These are phyloP conservation scores for Phytomonas serpens DNA, from an alignment of 208 protist species.

Conservation along the genomic window DNA sequence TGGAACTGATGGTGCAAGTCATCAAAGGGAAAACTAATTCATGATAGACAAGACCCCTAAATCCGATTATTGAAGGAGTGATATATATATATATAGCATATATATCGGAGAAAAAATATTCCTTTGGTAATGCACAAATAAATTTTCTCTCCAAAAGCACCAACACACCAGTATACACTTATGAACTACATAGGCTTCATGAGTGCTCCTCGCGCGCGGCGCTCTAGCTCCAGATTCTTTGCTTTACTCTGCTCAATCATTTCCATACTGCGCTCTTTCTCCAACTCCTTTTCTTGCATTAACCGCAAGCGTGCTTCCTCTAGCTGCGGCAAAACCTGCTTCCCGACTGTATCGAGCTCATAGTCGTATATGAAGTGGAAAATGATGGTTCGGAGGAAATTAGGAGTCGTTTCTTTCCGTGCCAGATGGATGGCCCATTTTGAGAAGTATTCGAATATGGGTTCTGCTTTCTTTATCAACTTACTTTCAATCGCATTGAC, in stretches of 20 bases:
- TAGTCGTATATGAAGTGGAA: constrained; percentile 60
- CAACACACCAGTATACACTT: background rate
- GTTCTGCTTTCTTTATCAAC: constrained; percentile 7
- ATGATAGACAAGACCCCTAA: background rate
- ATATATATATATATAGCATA: background rate
- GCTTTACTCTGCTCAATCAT: constrained; percentile 16
- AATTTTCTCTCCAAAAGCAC: background rate
- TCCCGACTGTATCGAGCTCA: constrained; percentile 25
- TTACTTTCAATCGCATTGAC: constrained; percentile 25
- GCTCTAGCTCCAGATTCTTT: constrained; percentile 26
- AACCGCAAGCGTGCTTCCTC: constrained; percentile 8
- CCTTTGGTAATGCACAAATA: background rate
- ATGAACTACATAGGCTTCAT: constrained; percentile 1
- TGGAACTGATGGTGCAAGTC: background rate
- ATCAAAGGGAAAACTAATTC: background rate
- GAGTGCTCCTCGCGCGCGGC: constrained; percentile 21
- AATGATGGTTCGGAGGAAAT: constrained; percentile 36
- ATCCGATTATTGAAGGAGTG: background rate
- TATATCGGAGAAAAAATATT: background rate
- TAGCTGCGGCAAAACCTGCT: constrained; percentile 1
- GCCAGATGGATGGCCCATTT: constrained; percentile 24
- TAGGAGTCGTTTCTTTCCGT: constrained; percentile 38
- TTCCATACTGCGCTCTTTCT: background rate
- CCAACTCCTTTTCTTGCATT: constrained; percentile 13
- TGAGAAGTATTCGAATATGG: constrained; percentile 16